Percentiles rank a stretch among this genome's conserved stretches.
These are phyloP conservation scores for Naganishia onofrii DNA, from an alignment of 768 basidiomycete genomes.

Conservation along the genomic window DNA sequence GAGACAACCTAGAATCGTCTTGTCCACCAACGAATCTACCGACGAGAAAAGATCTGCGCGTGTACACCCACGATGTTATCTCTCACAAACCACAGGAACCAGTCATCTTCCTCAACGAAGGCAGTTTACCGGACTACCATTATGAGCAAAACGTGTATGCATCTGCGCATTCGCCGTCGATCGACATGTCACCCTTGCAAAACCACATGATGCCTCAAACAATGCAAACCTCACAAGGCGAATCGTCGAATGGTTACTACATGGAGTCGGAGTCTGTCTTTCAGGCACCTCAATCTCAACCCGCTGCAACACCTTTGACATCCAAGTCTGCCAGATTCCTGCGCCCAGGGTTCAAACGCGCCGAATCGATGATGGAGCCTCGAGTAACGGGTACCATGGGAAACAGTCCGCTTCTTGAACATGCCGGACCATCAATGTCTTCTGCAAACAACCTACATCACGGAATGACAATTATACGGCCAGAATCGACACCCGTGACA, in stretches of 20 bases:
- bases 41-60: not conserved
- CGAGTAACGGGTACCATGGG: constrained; percentile 4
- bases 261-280: constrained; percentile 7
- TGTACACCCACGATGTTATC: not conserved
- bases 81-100: not conserved
- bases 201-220: not conserved
- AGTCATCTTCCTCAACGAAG: constrained; percentile 2
- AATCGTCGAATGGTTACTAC: not conserved
- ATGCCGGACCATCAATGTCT: constrained; percentile 1
- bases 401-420: not conserved
- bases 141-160: not conserved
- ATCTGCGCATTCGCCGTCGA: not conserved
- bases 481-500: constrained; percentile 13
- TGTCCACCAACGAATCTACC: not conserved
- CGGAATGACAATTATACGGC: constrained; percentile 14
- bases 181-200: not conserved
- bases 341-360: constrained; percentile 13
- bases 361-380: constrained; percentile 20
- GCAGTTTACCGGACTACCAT: not conserved
- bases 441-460: constrained; percentile 6
- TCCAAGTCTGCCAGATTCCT: not conserved
- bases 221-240: not conserved
- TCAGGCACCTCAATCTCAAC: not conserved
- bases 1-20: not conserved
- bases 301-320: not conserved